Conservation (phyloP, 2,329 filamentous ascomycete genomes). For the Gaeumannomyces sp. region DNA sequence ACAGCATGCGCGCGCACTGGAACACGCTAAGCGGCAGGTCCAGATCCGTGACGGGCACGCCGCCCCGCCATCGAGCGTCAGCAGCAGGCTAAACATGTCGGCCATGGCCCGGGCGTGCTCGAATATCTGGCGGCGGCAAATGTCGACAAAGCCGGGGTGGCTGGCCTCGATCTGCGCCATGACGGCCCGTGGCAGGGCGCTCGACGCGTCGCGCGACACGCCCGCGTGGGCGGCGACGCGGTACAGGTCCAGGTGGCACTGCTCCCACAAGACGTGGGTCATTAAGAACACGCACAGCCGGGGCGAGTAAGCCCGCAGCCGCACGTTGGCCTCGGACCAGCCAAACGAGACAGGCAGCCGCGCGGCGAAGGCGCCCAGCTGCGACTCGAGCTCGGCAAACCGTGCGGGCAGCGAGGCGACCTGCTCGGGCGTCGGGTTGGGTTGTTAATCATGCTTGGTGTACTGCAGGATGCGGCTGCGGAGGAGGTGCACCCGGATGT, state of each 20-base stretch:
- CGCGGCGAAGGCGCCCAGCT: conserved; percentile 44
- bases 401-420: conserved; percentile 38
- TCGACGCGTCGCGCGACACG: conserved; percentile 37
- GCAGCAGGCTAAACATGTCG: conserved; percentile 46
- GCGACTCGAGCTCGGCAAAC: conserved; percentile 40
- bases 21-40: conserved; percentile 51
- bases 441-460: conserved; percentile 34
- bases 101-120: conserved; percentile 50
- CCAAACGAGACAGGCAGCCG: conserved; percentile 49
- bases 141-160: conserved; percentile 38
- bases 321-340: conserved; percentile 50
- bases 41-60: conserved; percentile 46
- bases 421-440: conserved; percentile 33
- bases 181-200: conserved; percentile 31
- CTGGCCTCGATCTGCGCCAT: conserved; percentile 34
- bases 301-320: conserved; percentile 50
- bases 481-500: conserved; percentile 50
- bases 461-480: conserved; percentile 49
- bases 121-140: conserved; percentile 45
- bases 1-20: conserved; percentile 47
- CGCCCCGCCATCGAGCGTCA: conserved; percentile 38
- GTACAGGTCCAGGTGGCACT: conserved; percentile 52
- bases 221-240: conserved; percentile 42
- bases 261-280: conserved; percentile 55
- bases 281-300: conserved; percentile 52